These are phyloP conservation scores for Penicillium occitanis DNA, from an alignment of 2,329 filamentous ascomycete genomes.

Conservation along the genomic window DNA sequence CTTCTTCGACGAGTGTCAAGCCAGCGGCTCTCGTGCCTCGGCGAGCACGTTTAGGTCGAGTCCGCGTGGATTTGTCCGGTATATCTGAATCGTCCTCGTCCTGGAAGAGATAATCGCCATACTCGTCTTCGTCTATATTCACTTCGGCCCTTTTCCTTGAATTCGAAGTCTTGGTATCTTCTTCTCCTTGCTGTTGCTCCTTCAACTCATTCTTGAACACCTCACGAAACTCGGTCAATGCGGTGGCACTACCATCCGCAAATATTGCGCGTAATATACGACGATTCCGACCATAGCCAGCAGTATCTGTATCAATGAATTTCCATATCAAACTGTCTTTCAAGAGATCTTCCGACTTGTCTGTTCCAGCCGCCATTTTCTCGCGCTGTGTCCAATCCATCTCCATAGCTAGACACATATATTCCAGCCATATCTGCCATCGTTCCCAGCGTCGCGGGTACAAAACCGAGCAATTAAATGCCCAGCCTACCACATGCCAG, in stretches of 20 bases:
- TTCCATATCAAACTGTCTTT: slow-evolving; percentile 45
- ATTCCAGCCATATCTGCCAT: slow-evolving; percentile 78
- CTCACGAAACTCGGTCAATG: slow-evolving; percentile 45
- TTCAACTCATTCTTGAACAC: slow-evolving; percentile 49
- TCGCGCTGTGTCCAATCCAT: slow-evolving; percentile 45
- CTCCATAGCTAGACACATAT: slow-evolving; percentile 57
- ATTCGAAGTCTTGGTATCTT: slow-evolving; percentile 30
- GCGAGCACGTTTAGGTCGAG: slow-evolving; percentile 36
- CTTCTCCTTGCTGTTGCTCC: slow-evolving; percentile 28
- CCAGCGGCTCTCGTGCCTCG: slow-evolving; percentile 27
- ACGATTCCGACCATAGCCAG: slow-evolving; percentile 37
- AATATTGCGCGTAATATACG: slow-evolving; percentile 50
- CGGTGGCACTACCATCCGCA: slow-evolving; percentile 42
- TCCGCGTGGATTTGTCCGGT: slow-evolving; percentile 22
- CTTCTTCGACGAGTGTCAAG: neutral
- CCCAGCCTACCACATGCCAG: slow-evolving; percentile 87
- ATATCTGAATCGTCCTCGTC: slow-evolving; percentile 39
- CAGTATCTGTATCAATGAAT: slow-evolving; percentile 39
- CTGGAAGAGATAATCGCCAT: slow-evolving; percentile 46
- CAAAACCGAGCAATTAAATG: slow-evolving; percentile 79
- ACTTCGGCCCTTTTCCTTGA: slow-evolving; percentile 42
- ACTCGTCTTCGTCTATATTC: slow-evolving; percentile 48
- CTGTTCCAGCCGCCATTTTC: slow-evolving; percentile 22
- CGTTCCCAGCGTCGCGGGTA: slow-evolving; percentile 73
- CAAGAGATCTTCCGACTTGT: slow-evolving; percentile 24